Base-by-base conservation (phyloP, 345 rosid species). In the Salix dunnii region DNA sequence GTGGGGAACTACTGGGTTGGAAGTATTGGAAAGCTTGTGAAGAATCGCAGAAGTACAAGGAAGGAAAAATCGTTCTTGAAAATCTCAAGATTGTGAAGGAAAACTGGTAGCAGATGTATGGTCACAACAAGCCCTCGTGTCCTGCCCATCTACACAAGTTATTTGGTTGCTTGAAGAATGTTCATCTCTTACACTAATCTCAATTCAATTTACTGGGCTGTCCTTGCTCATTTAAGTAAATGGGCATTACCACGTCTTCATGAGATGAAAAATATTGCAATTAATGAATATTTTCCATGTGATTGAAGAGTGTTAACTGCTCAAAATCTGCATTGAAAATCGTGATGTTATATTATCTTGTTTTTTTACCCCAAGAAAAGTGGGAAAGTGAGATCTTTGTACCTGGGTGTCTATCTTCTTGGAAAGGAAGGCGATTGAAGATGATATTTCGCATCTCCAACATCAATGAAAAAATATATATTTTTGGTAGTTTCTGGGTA, bases 1-100 rank as follows among this genome's bases (percentile, higher is more conserved):
- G 81, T 55, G 77, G 81, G 48, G 77, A 67, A 49, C 17, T 40
- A 33, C 25, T 78, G 35, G 81, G 81, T n/a, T 78, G 81, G 81
- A 73, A 73, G 69, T 78, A 73, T 20, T 68, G 43, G 68, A 74
- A n/a, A 33, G 81, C 77, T 60, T 73, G 40, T 20, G 70, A 60
- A 7, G 77, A 73, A 58, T 58, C 73, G 1, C 81, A 73, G 40
- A 68, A 60, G 40, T 60, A 78, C 51, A 78, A 78, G 36, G 81
- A 78, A 73, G 81, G 81, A 1, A 78, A 78, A 73, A 18, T 73
- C 20, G 23, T 73, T 10, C 61, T 73, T 3, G 74, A 73, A 58
- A 73, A 78, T 33, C 68, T 61, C 68, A 73, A 78, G 81, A 73
- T 78, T 60, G 72, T 43, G 4, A 68, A 68, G 61, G 79, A 69